These are phyloP conservation scores for Pelargonium cotyledonis DNA, from an alignment of 441 rosid genomes.

Conservation along the genomic window DNA sequence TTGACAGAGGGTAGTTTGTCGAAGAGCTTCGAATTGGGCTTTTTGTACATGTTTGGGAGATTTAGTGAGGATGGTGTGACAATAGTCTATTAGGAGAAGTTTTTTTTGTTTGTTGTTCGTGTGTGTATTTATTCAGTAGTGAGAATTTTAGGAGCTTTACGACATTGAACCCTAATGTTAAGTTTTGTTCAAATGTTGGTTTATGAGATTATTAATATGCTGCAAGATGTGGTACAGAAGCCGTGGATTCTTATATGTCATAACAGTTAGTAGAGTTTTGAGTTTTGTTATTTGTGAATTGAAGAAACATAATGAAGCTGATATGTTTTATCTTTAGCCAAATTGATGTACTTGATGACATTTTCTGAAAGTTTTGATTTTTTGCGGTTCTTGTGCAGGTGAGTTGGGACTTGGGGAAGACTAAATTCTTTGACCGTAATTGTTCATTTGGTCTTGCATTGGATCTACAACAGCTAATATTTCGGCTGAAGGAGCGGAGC, in stretches of 20 bases:
- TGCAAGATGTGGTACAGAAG: no score
- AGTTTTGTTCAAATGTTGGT: no score
- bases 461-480: conserved; percentile 16
- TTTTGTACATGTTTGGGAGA: background rate
- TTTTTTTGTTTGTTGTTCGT: no score
- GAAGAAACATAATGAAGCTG: background rate
- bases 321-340: conserved; percentile 3
- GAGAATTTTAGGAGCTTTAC: no score
- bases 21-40: background rate
- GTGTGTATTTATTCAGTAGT: no score
- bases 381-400: conserved; percentile 21
- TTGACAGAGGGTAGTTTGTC: conserved; percentile 21
- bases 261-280: background rate
- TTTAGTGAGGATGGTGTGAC: no score
- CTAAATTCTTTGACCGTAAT: conserved; percentile 9
- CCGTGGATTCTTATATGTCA: no score
- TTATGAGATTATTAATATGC: no score
- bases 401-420: conserved; percentile 7
- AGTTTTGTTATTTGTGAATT: background rate
- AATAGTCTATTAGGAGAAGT: no score
- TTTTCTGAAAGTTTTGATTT: conserved; percentile 9
- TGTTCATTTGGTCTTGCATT: conserved; percentile 14
- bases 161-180: no score
- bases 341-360: background rate
- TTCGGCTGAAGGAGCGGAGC: conserved; percentile 25